These are phyloP conservation scores for Teunomyces pallodes DNA, from an alignment of 805 yeast species.

Conservation along the genomic window DNA sequence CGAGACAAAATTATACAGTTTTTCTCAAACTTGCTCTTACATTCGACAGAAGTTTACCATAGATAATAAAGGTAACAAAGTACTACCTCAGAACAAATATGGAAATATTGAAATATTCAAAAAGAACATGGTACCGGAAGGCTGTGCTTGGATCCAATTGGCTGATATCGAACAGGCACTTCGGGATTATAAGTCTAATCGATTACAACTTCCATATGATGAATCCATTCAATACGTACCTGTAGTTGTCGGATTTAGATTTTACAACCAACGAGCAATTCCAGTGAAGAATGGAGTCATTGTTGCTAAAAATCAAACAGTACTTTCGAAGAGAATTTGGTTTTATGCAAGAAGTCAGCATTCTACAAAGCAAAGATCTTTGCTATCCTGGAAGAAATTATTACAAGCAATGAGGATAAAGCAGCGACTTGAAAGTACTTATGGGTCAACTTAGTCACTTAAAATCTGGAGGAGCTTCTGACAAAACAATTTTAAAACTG, in stretches of 20 bases:
- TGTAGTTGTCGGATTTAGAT: slow-evolving; percentile 31
- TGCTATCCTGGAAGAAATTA: slow-evolving; percentile 10
- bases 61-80: slow-evolving; percentile 2
- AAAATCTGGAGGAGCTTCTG: slow-evolving; percentile 34
- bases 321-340: slow-evolving; percentile 24
- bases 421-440: slow-evolving; percentile 7
- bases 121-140: slow-evolving; percentile 28
- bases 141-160: slow-evolving; percentile 27
- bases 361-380: slow-evolving; percentile 4
- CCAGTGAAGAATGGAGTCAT: slow-evolving; percentile 30
- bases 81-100: slow-evolving; percentile 26
- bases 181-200: slow-evolving; percentile 8
- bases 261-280: slow-evolving; percentile 14
- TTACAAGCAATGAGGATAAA: slow-evolving; percentile 14
- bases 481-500: slow-evolving; percentile 15
- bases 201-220: slow-evolving; percentile 2
- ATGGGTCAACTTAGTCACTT: slow-evolving; percentile 15
- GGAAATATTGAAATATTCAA: slow-evolving; percentile 32
- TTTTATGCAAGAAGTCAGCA: slow-evolving; percentile 15
- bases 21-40: slow-evolving; percentile 28
- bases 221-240: slow-evolving; percentile 23
- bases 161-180: slow-evolving; percentile 20
- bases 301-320: slow-evolving; percentile 16
- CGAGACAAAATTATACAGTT: slow-evolving; percentile 21
- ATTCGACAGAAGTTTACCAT: slow-evolving; percentile 10